Base-by-base conservation (phyloP, 495 filamentous ascomycete species). In the Podospora appendiculata region DNA sequence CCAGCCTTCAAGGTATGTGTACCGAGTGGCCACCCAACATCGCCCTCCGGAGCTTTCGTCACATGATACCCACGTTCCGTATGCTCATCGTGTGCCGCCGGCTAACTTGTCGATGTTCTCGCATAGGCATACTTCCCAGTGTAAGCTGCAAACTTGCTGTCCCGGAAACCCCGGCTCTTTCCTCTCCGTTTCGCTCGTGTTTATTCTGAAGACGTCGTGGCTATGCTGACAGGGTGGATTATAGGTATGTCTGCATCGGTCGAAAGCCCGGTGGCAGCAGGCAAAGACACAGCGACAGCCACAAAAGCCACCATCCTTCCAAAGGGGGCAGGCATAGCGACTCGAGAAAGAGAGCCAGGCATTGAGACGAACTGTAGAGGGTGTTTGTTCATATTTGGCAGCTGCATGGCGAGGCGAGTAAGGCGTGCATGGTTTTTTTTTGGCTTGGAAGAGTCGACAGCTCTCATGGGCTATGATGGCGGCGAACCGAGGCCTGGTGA, bases 81-180 rank as follows among this genome's bases (percentile, higher is more conserved):
- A 12, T 19, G 36, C 8, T 35, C n/a, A 35, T 12, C 8, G 12
- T 41, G 32, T 40, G 18, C 45, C 12, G 12, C 36, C 32, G 38
- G 41, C 40, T 57, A 16, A 53, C 51, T 42, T 17, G 32, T 25
- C 2, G 39, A 17, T 3, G 36, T 32, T 42, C 17, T 14, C 33
- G 8, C 14, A 32, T 51, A 80, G 73, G 80, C 86, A 51, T 90
- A 90, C 64, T 89, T 89, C 54, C 86, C 85, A 41, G 64, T 89
- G 83, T 89, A 64, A 69, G 85, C 77, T 17, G 16, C 12, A 25
- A 25, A 5, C 25, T 25, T 25, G 25, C 25, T 25, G 5, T 25
- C 25, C 25, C 25, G 25, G 2, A 2, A 25, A 25, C 2, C 25
- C 25, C 25, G 5, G 5, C 25, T 25, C 25, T 2, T 25, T 5